Base-by-base conservation (phyloP, 179 eudicot genomes). In the Carnegiea gigantea region DNA sequence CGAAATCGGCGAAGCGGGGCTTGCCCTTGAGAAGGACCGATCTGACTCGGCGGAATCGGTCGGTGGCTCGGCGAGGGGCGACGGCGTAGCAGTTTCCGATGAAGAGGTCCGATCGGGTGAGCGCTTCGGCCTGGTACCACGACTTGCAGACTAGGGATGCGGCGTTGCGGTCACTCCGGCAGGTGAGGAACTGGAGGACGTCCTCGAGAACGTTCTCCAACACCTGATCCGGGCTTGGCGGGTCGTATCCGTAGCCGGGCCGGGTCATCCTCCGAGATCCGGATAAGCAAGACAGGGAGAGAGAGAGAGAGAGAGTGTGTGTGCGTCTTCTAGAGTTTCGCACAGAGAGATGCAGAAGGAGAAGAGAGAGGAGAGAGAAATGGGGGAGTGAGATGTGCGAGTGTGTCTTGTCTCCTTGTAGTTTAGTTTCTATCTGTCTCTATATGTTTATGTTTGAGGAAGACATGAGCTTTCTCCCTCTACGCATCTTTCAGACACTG, bases 1-100 rank as follows among this genome's bases (percentile, higher is more conserved):
- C 88, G 71, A 93, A 93, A 40, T 93, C 98, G 2, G 96, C 91
- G 60, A 93, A 93, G 85, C 98, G 77, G 1, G 98, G 98, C 82
- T 88, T 90, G 0, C 98, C 98, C 59, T 93, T 93, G 0, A 93
- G 23, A 3, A 83, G 77, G 68, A 87, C 91, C 65, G 93, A 87
- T 72, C 59, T 76, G 57, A 90, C 79, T 6, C 86, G 79, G 4
- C 73, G 81, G 88, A 92, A 93, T 53, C 95, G 85, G 49, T 70
- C 83, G 0, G 88, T 87, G 20, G 81, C 94, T 9, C 93, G 91
- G 14, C 54, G 38, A 0, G 96, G 94, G 0, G 90, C 81, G 4
- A 91, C 84, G 0, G 93, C 78, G 76, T 93, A 93, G 79, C 93
- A 92, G 91, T 93, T 93, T 8, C 94, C 92, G 26, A 93, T 87